Evolutionary conservation across 2,329 filamentous ascomycete genomes (phyloP).

Genomic region (Dichotomopilus funicola): DNA sequence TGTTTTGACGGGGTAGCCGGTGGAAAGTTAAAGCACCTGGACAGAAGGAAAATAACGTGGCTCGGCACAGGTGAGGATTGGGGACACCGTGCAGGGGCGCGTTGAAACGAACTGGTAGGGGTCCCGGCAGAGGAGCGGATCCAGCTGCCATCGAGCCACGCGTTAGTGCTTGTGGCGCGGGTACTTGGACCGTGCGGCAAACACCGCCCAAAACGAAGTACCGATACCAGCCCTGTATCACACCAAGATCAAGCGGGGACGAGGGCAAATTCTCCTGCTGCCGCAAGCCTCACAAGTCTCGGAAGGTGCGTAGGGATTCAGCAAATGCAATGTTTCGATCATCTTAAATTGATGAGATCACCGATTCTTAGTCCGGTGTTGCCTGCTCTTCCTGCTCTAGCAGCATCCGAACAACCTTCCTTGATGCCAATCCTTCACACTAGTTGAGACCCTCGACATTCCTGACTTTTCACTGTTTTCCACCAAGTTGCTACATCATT

Average conservation of each 20-base stretch:
- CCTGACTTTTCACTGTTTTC: background rate
- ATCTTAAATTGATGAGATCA: background rate
- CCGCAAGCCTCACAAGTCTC: background rate
- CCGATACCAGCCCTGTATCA: background rate
- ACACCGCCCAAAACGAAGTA: background rate
- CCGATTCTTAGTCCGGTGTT: background rate
- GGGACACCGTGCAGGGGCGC: constrained; percentile 12
- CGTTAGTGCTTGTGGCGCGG: background rate
- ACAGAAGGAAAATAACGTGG: constrained; percentile 22
- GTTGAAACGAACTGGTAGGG: constrained; percentile 21
- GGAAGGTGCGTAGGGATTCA: background rate
- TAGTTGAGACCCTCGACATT: too few species aligned
- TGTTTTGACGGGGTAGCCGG: constrained; percentile 2
- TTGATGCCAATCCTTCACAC: too few species aligned
- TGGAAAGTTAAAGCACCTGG: constrained; percentile 14
- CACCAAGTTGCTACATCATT: background rate
- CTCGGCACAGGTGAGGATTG: constrained; percentile 18
- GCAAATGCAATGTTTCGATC: constrained; percentile 1
- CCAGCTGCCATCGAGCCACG: background rate
- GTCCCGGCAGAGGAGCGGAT: constrained; percentile 9
- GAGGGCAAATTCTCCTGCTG: background rate
- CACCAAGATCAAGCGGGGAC: background rate
- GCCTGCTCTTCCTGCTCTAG: background rate
- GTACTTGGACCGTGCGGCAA: background rate
- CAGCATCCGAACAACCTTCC: too few species aligned